Evolutionary conservation across 2,329 filamentous ascomycete species (phyloP), one percentile per base, ranked within the genome.

Genomic region (Ceratocystis destructans): DNA sequence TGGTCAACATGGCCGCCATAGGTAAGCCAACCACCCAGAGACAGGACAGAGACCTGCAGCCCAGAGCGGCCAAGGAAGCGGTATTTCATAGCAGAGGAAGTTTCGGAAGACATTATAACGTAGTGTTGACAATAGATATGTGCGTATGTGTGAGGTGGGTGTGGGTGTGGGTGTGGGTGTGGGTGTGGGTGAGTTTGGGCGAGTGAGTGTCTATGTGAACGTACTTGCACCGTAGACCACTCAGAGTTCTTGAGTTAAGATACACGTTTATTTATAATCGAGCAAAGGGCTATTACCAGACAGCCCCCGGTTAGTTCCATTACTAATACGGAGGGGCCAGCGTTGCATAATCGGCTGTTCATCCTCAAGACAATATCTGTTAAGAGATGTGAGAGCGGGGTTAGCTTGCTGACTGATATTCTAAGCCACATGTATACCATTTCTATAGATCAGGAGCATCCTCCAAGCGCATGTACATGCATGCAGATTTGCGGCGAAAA

Each of bases 1-100:
- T 84, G 82, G 66, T 86, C 84, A 37, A 89, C 84, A 70, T 89
- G 85, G 20, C 87, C 87, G 65, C 88, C 88, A 70, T 89, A 90
- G 0, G 88, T 90, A 64, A 91, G 79, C 86, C 85, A 87, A 70
- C 85, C 83, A 67, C 85, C 88, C 2, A 91, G 79, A 1, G 85
- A 86, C 69, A 91, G 87, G 59, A 84, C 81, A 33, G 87, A 90
- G 44, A 91, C 87, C 73, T 90, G 84, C 20, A 91, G 80, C 65
- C 88, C 87, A 17, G 86, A 87, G 48, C 82, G 82, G 71, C 88
- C 87, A 6, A 90, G 80, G 75, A 84, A 85, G 70, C 87, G 84
- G 75, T 89, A 89, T 71, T 86, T 79, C 87, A 89, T 89, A 65
- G 75, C 76, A 64, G 76, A 78, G 64, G 70, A 50, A 62, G 66